Evolutionary conservation across 768 basidiomycete species (phyloP).

Genomic region (Agaricus subrufescens): DNA sequence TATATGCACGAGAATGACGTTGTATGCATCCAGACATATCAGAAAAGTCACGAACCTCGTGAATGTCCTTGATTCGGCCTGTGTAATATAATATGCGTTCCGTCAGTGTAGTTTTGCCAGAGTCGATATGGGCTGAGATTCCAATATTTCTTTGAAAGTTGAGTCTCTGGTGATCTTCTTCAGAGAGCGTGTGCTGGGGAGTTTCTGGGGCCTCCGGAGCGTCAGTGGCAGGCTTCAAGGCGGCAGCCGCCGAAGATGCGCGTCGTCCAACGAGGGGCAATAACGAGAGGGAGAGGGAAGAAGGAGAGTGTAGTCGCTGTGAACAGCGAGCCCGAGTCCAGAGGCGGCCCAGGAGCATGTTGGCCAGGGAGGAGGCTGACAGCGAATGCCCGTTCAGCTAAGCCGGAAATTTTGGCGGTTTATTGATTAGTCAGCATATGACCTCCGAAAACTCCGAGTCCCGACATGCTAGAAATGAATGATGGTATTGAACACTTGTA

Average conservation of each 20-base stretch:
- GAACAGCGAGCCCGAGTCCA: neutral
- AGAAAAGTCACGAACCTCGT: constrained; percentile 63
- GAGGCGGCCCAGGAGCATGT: constrained; percentile 8
- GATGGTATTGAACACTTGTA: no score
- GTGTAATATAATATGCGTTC: constrained; percentile 97
- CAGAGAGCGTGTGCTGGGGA: constrained; percentile 44
- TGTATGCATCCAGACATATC: neutral
- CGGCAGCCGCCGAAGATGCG: constrained; percentile 41
- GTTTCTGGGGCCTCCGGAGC: constrained; percentile 17
- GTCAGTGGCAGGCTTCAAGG: constrained; percentile 25
- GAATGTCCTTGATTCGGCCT: constrained; percentile 91
- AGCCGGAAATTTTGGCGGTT: constrained; percentile 4
- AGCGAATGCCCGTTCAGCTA: neutral
- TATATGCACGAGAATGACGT: neutral
- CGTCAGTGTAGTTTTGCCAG: constrained; percentile 96
- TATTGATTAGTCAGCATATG: constrained; percentile 9
- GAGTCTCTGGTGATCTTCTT: constrained; percentile 63
- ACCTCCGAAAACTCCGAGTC: no score
- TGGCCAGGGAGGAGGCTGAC: neutral
- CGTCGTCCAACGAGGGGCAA: constrained; percentile 20
- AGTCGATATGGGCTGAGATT: constrained; percentile 92
- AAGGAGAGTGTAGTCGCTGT: constrained; percentile 6
- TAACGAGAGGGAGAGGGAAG: neutral
- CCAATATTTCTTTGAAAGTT: constrained; percentile 90
- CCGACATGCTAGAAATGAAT: no score